phyloP scores from a whole-genome alignment of 768 basidiomycete species.

The Russula brevipes region DNA sequence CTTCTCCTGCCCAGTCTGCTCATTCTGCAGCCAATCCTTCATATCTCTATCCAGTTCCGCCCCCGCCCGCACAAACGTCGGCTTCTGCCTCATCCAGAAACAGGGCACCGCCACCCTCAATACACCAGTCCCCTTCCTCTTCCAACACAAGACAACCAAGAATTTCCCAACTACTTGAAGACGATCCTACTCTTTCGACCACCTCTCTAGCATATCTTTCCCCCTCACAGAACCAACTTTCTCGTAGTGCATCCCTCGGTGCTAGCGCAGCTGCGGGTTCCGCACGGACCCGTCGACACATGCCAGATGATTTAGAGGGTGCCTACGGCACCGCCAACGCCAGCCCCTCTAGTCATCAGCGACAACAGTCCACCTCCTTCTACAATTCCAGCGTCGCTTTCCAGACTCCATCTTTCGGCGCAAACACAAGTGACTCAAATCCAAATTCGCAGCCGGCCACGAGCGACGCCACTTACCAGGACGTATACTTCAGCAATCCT shows the following conservation, averaged over 20 bases:
- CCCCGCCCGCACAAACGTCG: slow-evolving; percentile 48
- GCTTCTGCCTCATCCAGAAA: slow-evolving; percentile 33
- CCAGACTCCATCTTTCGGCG: slow-evolving; percentile 45
- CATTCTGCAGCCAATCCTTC: slow-evolving; percentile 43
- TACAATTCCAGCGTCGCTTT: slow-evolving; percentile 56
- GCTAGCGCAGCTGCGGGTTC: slow-evolving; percentile 37
- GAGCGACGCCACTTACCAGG: slow-evolving; percentile 44
- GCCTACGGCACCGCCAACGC: slow-evolving; percentile 40
- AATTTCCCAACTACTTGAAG: slow-evolving; percentile 61
- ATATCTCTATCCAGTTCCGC: slow-evolving; percentile 46
- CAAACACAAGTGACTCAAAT: slow-evolving; percentile 27
- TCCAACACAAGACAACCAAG: slow-evolving; percentile 50
- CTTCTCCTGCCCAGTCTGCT: slow-evolving; percentile 60
- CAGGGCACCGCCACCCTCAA: slow-evolving; percentile 44
- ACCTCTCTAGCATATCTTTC: slow-evolving; percentile 47
- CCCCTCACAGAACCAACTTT: slow-evolving; percentile 48
- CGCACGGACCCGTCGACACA: slow-evolving; percentile 55
- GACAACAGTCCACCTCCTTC: slow-evolving; percentile 39
- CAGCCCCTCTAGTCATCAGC: slow-evolving; percentile 37
- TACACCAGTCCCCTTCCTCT: slow-evolving; percentile 44
- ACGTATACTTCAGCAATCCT: slow-evolving; percentile 58
- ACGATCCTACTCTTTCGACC: slow-evolving; percentile 41
- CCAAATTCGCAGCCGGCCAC: slow-evolving; percentile 34
- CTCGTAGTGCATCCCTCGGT: slow-evolving; percentile 62
- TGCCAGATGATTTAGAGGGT: slow-evolving; percentile 63